A percentile compares a stretch with the other conserved stretches of the same genome.
Conservation (phyloP, 1,284 basidiomycete species). For the Marasmius sp. region DNA sequence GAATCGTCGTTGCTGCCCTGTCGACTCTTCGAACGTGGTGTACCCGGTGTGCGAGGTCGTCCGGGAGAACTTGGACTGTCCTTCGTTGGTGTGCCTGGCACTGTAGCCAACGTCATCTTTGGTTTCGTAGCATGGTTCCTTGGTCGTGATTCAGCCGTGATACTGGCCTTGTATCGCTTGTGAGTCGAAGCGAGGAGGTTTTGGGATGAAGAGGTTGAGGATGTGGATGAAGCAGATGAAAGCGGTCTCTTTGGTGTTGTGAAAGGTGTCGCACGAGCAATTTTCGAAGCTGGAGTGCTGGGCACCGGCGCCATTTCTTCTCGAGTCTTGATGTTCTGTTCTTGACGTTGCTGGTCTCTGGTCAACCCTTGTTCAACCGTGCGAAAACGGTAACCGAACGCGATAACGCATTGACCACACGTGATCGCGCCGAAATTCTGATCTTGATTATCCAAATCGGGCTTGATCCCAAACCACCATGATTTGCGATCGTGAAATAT, state of each 20-base stretch:
- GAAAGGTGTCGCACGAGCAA: slow-evolving; percentile 13
- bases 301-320: neutral
- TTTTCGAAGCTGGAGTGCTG: slow-evolving; percentile 1
- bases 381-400: neutral
- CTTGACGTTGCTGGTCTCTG: neutral
- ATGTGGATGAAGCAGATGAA: slow-evolving; percentile 5
- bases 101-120: slow-evolving; percentile 39
- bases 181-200: slow-evolving; percentile 49
- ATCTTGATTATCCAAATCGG: too few species aligned
- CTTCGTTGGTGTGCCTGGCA: slow-evolving; percentile 55
- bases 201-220: slow-evolving; percentile 16
- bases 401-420: neutral
- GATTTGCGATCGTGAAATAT: too few species aligned
- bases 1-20: slow-evolving; percentile 48
- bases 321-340: neutral
- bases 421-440: neutral
- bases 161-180: slow-evolving; percentile 67
- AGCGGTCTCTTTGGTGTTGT: neutral
- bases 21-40: slow-evolving; percentile 45
- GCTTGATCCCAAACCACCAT: too few species aligned
- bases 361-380: neutral
- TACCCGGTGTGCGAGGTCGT: slow-evolving; percentile 55
- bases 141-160: slow-evolving; percentile 58
- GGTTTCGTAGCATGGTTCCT: slow-evolving; percentile 38
- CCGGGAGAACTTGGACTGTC: slow-evolving; percentile 27